Evolutionary conservation across 257 asterid species (phyloP).

Genomic region (Nicotiana attenuata): DNA sequence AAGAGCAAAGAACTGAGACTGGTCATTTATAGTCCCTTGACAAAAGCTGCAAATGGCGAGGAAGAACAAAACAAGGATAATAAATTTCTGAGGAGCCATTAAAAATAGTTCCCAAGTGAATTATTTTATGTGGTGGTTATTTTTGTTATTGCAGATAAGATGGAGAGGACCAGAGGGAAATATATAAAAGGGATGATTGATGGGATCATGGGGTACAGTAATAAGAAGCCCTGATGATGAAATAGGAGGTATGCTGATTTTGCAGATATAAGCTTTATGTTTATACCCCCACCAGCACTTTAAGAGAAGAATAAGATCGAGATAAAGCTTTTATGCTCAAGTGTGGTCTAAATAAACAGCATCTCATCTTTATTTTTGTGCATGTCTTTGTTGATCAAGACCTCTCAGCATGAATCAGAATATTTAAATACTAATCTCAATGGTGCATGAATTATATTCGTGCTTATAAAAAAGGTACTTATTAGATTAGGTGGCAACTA

Average conservation of each 20-base stretch:
- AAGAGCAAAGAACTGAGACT: constrained; percentile 42
- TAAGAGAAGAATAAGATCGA: constrained; percentile 45
- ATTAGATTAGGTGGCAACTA: background rate
- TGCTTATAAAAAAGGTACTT: background rate
- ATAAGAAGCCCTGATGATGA: constrained; percentile 22
- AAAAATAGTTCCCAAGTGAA: background rate
- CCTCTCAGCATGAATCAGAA: constrained; percentile 11
- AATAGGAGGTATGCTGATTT: constrained; percentile 48
- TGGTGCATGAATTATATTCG: background rate
- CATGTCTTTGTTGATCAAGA: background rate
- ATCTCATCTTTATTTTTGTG: constrained; percentile 21
- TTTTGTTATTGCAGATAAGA: constrained; percentile 24
- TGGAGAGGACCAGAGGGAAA: constrained; percentile 28
- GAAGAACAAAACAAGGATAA: constrained; percentile 20
- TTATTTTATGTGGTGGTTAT: constrained; percentile 5
- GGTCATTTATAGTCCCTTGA: constrained; percentile 24
- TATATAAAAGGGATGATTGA: constrained; percentile 46
- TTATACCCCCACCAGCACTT: constrained; percentile 40
- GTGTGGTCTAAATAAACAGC: constrained; percentile 17
- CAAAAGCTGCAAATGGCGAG: constrained; percentile 18
- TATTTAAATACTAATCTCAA: constrained; percentile 8
- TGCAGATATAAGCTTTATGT: constrained; percentile 56
- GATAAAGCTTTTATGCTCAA: constrained; percentile 20
- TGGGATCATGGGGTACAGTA: constrained; percentile 29
- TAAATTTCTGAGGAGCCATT: constrained; percentile 33